A percentile compares a stretch with the other conserved stretches of the same genome.
Evolutionary conservation across 2,329 filamentous ascomycete genomes (phyloP).

Genomic region (Cercospora canescens): DNA sequence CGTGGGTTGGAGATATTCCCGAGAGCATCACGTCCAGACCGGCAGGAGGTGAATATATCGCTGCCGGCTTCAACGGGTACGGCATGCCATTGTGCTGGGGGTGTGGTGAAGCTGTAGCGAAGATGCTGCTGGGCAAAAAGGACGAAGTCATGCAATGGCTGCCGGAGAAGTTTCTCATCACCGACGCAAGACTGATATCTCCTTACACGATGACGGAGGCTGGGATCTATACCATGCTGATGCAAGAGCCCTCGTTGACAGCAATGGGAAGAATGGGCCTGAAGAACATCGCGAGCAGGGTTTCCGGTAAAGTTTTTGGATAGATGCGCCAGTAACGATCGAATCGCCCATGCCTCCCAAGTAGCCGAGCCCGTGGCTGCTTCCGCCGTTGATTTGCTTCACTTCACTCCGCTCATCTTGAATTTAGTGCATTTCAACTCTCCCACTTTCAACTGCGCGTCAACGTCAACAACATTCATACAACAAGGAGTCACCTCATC

Average conservation of each 20-base stretch:
- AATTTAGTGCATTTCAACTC: neutral
- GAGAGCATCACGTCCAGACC: slow-evolving; percentile 2
- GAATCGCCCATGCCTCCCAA: neutral
- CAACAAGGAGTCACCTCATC: neutral
- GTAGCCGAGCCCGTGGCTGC: neutral
- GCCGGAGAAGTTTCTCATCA: slow-evolving; percentile 19
- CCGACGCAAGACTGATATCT: slow-evolving; percentile 13
- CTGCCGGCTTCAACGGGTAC: slow-evolving; percentile 27
- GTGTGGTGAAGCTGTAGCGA: slow-evolving; percentile 25
- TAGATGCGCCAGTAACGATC: neutral
- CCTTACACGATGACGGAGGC: slow-evolving; percentile 18
- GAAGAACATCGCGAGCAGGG: neutral
- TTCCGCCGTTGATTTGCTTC: neutral
- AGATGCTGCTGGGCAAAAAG: slow-evolving; percentile 21
- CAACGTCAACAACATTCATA: neutral
- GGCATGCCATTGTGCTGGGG: slow-evolving; percentile 28
- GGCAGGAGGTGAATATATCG: slow-evolving; percentile 21
- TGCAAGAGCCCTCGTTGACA: slow-evolving; percentile 6
- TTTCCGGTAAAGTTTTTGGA: neutral
- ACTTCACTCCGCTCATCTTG: neutral
- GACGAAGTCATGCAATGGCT: slow-evolving; percentile 18
- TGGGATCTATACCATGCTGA: slow-evolving; percentile 16
- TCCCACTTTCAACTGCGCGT: neutral
- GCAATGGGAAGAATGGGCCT: neutral
- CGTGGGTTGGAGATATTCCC: slow-evolving; percentile 19